A percentile compares a stretch with the other conserved stretches of the same genome.
Evolutionary conservation across 2,329 filamentous ascomycete species (phyloP).

Genomic region (Cytospora chrysosperma): DNA sequence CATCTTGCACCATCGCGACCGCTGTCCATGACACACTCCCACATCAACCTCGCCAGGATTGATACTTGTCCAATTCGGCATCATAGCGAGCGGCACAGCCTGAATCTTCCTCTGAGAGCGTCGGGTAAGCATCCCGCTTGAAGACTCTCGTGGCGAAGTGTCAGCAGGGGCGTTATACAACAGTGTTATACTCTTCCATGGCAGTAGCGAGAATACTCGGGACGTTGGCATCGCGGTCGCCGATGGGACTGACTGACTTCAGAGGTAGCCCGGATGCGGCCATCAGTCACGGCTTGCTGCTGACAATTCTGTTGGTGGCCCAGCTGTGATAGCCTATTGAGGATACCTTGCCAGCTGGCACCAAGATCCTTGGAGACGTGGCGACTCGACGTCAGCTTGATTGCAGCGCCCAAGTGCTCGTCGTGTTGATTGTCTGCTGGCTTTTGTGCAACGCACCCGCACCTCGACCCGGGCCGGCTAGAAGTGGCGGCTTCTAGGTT

Average conservation of each 20-base stretch:
- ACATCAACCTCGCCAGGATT: background rate
- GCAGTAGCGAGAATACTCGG: background rate
- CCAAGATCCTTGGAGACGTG: background rate
- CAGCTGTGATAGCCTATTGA: background rate
- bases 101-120: too few species aligned
- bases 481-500: background rate
- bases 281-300: background rate
- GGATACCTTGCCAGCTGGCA: background rate
- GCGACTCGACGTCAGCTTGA: background rate
- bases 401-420: background rate
- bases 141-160: background rate
- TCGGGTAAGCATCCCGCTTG: background rate
- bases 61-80: background rate
- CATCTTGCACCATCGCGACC: background rate
- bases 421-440: background rate
- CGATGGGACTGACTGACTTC: background rate
- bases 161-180: background rate
- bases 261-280: background rate
- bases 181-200: background rate
- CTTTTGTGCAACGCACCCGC: background rate
- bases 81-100: background rate
- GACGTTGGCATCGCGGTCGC: background rate
- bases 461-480: background rate
- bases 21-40: background rate
- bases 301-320: background rate